Conservation (phyloP, 345 rosid species). For the Eucalyptus cloeziana region DNA sequence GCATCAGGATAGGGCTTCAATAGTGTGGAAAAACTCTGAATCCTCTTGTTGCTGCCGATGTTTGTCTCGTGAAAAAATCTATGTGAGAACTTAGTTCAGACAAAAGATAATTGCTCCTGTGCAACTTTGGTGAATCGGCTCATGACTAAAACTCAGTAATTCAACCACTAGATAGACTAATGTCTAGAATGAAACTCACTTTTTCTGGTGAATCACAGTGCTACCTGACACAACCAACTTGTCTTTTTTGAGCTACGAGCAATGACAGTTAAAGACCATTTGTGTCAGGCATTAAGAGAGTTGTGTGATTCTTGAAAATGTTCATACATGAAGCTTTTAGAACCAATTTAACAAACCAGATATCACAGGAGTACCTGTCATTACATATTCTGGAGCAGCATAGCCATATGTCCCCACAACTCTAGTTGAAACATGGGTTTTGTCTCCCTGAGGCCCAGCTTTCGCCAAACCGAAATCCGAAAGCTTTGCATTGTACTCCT, state of each 20-base stretch:
- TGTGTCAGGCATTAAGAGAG: background rate
- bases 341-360: background rate
- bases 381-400: slow-evolving; percentile 80
- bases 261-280: background rate
- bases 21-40: background rate
- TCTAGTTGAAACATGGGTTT: slow-evolving; percentile 77
- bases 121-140: background rate
- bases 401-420: slow-evolving; percentile 85
- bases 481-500: slow-evolving; percentile 79
- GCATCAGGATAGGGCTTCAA: background rate
- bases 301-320: background rate
- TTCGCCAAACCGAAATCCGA: slow-evolving; percentile 84
- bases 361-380: slow-evolving; percentile 39
- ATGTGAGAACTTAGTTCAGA: background rate
- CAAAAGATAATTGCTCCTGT: background rate
- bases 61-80: background rate
- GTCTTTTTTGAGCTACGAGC: background rate
- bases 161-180: background rate
- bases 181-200: background rate
- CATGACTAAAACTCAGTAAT: background rate
- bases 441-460: slow-evolving; percentile 84
- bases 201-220: background rate
- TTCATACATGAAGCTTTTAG: background rate
- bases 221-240: background rate
- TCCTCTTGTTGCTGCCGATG: background rate